phyloP scores from a whole-genome alignment of 768 basidiomycete species.

The Leucosporidium creatinivorum region DNA sequence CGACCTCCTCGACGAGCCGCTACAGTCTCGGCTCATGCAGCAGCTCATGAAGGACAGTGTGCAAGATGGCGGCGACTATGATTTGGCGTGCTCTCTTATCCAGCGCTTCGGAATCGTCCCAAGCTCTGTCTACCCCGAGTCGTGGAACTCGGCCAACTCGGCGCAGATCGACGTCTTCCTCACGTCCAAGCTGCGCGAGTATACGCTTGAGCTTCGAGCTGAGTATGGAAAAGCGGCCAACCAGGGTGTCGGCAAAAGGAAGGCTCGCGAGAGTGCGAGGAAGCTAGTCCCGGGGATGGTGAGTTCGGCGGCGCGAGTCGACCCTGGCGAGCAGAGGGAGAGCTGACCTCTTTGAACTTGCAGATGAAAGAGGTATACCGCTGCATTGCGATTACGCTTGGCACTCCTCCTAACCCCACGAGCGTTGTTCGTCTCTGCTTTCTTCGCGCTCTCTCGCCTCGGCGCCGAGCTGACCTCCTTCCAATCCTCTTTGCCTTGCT shows the following conservation, averaged over 20 bases:
- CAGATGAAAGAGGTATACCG: constrained; percentile 76
- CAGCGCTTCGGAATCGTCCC: constrained; percentile 82
- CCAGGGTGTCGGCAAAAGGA: constrained; percentile 45
- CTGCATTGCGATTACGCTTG: constrained; percentile 75
- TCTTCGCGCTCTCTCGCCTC: too few species aligned
- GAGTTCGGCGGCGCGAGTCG: not conserved
- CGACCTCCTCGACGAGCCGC: not conserved
- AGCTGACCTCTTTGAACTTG: constrained; percentile 46
- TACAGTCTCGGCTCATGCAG: not conserved
- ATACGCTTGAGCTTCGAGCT: constrained; percentile 68
- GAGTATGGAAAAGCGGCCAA: constrained; percentile 45
- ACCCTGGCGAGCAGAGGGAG: too few species aligned
- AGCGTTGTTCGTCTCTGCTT: constrained; percentile 21
- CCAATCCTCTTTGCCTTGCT: too few species aligned
- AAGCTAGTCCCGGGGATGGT: constrained; percentile 53
- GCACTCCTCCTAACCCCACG: constrained; percentile 69
- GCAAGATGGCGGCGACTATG: constrained; percentile 47
- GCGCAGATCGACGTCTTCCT: constrained; percentile 66
- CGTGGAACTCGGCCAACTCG: constrained; percentile 69
- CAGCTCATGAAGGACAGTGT: not conserved
- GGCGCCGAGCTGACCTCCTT: too few species aligned
- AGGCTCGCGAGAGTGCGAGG: constrained; percentile 48
- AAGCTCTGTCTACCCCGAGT: constrained; percentile 51
- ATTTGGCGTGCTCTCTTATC: constrained; percentile 70
- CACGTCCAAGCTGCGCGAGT: constrained; percentile 85